Evolutionary conservation across 225 moss, liverwort and hornwort genomes (phyloP).

Genomic region (Bryoerythrophyllum caledonicum): DNA sequence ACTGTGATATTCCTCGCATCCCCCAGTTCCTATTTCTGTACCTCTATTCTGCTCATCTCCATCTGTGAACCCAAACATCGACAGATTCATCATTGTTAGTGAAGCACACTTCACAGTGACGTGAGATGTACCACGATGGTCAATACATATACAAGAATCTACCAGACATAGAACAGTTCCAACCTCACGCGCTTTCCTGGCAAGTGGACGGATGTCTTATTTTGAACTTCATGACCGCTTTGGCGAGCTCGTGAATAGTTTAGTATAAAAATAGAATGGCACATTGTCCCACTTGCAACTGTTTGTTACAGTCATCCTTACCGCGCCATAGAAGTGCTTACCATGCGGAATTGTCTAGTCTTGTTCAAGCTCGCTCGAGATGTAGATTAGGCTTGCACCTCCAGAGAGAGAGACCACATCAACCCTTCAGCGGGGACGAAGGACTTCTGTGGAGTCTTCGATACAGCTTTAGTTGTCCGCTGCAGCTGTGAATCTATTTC

Average conservation of each 20-base stretch:
- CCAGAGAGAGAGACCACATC: not conserved
- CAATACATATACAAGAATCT: not conserved
- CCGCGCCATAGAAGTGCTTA: not conserved
- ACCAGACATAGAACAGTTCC: not conserved
- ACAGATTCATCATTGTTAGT: not conserved
- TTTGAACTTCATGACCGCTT: not conserved
- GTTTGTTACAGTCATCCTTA: not conserved
- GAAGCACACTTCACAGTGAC: not conserved
- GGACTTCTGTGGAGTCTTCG: not conserved
- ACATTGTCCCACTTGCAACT: not conserved
- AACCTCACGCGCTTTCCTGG: not conserved
- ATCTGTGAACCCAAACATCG: not conserved
- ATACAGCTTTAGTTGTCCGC: too few relatives aligned
- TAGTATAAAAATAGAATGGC: not conserved
- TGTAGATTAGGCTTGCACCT: not conserved
- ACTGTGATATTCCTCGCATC: too few relatives aligned
- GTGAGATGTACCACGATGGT: not conserved
- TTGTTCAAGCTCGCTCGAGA: not conserved
- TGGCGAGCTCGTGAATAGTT: not conserved
- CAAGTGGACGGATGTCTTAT: not conserved
- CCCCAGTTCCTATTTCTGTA: not conserved
- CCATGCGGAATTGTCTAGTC: not conserved
- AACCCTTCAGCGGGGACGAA: too few relatives aligned
- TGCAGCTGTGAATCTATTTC: not conserved
- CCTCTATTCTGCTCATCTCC: not conserved